Evolutionary conservation across 2,329 filamentous ascomycete species (phyloP).

Genomic region (Verticillium dahliae): DNA sequence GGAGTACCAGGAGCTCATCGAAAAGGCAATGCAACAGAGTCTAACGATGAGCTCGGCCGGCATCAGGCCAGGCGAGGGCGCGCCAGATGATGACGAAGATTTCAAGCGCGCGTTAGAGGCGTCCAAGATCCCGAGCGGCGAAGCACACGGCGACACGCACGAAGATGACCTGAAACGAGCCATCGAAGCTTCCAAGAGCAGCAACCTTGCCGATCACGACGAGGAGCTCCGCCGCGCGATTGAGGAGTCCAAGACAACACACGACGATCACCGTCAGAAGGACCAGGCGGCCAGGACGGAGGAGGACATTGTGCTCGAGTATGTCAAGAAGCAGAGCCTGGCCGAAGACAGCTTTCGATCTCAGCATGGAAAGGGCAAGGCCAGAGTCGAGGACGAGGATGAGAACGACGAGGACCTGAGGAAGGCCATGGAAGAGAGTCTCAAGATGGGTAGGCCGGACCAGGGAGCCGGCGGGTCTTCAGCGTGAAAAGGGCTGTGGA

Average conservation of each 20-base stretch:
- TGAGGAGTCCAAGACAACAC: constrained; percentile 37
- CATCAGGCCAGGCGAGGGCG: constrained; percentile 13
- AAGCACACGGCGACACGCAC: constrained; percentile 6
- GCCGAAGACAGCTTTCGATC: constrained; percentile 53
- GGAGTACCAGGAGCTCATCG: constrained; percentile 50
- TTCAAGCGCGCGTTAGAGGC: constrained; percentile 34
- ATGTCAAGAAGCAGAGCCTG: constrained; percentile 70
- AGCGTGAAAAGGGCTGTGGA: background rate
- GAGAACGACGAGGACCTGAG: constrained; percentile 50
- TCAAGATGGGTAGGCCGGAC: constrained; percentile 29
- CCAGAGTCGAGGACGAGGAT: constrained; percentile 18
- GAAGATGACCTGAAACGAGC: constrained; percentile 31
- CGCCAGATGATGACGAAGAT: constrained; percentile 19
- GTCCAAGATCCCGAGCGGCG: constrained; percentile 11
- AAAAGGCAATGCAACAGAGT: constrained; percentile 49
- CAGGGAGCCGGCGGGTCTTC: constrained; percentile 12
- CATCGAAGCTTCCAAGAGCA: constrained; percentile 28
- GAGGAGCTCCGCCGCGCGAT: constrained; percentile 40
- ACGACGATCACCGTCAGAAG: constrained; percentile 34
- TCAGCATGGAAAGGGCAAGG: constrained; percentile 26
- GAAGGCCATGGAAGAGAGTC: constrained; percentile 48
- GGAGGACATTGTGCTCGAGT: constrained; percentile 69
- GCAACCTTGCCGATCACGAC: constrained; percentile 26
- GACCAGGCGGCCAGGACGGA: constrained; percentile 45
- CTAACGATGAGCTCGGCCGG: constrained; percentile 22